Evolutionary conservation across 108 stramenopile genomes (phyloP).

Genomic region (Skeletonema grethae): DNA sequence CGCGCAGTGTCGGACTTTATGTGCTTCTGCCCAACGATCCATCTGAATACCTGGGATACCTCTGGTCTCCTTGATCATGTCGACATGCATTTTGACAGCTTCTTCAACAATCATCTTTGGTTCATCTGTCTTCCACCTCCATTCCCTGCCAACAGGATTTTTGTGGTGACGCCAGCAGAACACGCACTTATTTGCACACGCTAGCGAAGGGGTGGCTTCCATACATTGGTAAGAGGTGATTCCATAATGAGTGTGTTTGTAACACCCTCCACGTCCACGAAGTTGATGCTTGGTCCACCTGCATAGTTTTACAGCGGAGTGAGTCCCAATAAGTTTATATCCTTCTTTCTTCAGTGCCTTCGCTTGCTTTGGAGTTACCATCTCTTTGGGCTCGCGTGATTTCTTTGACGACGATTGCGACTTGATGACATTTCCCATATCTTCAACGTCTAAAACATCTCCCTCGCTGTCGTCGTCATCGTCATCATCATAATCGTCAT

Average conservation of each 20-base stretch:
- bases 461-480: conserved; percentile 52
- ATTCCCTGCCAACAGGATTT: conserved; percentile 96
- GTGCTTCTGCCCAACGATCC: conserved; percentile 93
- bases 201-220: conserved; percentile 94
- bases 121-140: conserved; percentile 97
- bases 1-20: conserved; percentile 89
- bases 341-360: conserved; percentile 93
- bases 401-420: conserved; percentile 22
- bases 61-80: conserved; percentile 93
- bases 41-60: conserved; percentile 94
- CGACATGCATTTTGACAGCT: conserved; percentile 75
- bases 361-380: conserved; percentile 94
- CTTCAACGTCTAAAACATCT: conserved; percentile 91
- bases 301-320: conserved; percentile 96
- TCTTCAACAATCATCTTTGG: conserved; percentile 89
- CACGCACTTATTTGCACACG: conserved; percentile 98
- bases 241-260: conserved; percentile 97
- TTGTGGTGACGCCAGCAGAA: conserved; percentile 99
- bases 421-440: conserved; percentile 80
- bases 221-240: conserved; percentile 97
- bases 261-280: conserved; percentile 94
- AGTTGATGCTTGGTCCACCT: conserved; percentile 99
- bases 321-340: conserved; percentile 94
- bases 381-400: conserved; percentile 64
- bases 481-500: conserved; percentile 44